Percentiles rank a stretch among this genome's conserved stretches.
Conservation (phyloP, 2,329 filamentous ascomycete species). For the Colletotrichum sp. region DNA sequence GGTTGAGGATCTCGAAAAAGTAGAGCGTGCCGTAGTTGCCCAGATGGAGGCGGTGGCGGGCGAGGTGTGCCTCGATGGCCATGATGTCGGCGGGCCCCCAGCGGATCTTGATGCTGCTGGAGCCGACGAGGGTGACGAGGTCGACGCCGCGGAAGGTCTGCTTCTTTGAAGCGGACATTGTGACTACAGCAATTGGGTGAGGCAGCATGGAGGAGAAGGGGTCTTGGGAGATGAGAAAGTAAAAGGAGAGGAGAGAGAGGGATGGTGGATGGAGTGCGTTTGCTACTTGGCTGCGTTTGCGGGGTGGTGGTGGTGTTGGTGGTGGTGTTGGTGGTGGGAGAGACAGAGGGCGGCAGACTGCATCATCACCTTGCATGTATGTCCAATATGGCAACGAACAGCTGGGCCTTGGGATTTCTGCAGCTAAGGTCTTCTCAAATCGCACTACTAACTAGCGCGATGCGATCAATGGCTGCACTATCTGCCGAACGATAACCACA, state of each 20-base stretch:
- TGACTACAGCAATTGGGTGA: background rate
- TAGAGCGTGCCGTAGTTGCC: background rate
- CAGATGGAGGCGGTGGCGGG: background rate
- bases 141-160: background rate
- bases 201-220: background rate
- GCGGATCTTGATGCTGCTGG: background rate
- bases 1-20: background rate
- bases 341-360: background rate
- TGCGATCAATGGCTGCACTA: background rate
- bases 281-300: background rate
- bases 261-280: background rate
- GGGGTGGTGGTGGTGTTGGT: background rate
- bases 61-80: background rate
- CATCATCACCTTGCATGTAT: background rate
- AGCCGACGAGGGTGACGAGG: background rate
- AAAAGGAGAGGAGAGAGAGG: background rate
- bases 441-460: background rate
- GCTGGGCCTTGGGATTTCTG: background rate
- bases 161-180: background rate
- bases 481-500: background rate
- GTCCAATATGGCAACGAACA: background rate
- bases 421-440: background rate
- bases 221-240: background rate
- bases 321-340: background rate
- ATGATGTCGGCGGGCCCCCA: background rate